These are phyloP conservation scores for Ustilago crameri DNA, from an alignment of 1,284 basidiomycete genomes.

Conservation along the genomic window DNA sequence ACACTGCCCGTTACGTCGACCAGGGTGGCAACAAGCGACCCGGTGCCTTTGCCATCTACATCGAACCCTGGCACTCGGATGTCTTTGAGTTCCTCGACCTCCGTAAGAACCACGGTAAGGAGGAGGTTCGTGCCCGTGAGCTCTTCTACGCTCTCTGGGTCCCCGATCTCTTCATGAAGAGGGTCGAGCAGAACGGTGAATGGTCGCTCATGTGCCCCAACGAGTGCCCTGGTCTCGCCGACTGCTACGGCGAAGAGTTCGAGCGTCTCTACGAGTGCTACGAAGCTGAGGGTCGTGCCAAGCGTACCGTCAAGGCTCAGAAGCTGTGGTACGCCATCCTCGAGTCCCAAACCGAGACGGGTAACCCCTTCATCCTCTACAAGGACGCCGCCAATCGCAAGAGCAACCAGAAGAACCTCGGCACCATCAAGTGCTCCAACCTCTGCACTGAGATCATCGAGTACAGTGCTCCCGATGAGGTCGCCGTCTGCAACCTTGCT, in stretches of 20 bases:
- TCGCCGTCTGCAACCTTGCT: constrained; percentile 98
- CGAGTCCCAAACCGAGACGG: constrained; percentile 97
- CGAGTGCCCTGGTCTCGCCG: constrained; percentile 89
- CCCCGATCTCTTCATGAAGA: constrained; percentile 83
- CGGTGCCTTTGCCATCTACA: constrained; percentile 96
- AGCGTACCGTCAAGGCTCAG: constrained; percentile 90
- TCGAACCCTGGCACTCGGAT: constrained; percentile 98
- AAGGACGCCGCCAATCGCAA: constrained; percentile 74
- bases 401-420: constrained; percentile 94
- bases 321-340: constrained; percentile 99
- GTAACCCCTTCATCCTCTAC: constrained; percentile 97
- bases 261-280: constrained; percentile 89
- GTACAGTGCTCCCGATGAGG: constrained; percentile 97
- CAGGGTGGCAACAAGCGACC: constrained; percentile 99
- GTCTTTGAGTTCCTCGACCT: constrained; percentile 98
- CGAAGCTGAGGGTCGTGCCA: constrained; percentile 88
- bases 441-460: constrained; percentile 99
- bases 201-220: constrained; percentile 99
- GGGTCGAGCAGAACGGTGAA: constrained; percentile 75
- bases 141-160: constrained; percentile 99
- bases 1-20: constrained; percentile 98
- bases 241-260: constrained; percentile 92
- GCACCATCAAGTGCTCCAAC: constrained; percentile 99
- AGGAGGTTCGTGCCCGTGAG: constrained; percentile 95
- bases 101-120: constrained; percentile 99